These are phyloP conservation scores for Venturiaceae sp. DNA, from an alignment of 2,329 filamentous ascomycete genomes.

Conservation along the genomic window DNA sequence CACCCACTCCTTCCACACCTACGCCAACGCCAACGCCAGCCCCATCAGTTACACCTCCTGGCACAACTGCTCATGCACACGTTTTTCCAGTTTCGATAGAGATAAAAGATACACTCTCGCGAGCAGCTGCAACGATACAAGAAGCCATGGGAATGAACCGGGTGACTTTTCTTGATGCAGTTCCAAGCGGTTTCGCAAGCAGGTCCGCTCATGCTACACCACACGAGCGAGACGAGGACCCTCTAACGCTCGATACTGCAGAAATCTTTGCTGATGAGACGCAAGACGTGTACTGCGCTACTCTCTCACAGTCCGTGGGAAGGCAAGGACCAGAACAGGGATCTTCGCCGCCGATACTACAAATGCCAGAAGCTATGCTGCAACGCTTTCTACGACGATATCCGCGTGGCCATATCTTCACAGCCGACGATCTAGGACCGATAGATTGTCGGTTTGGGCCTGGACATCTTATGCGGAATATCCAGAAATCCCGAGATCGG, in stretches of 20 bases:
- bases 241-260: not conserved
- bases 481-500: not conserved
- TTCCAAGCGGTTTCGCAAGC: conserved; percentile 2
- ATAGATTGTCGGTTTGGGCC: conserved; percentile 3
- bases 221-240: not conserved
- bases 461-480: not conserved
- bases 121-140: conserved; percentile 1
- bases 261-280: not conserved
- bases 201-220: not conserved
- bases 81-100: not conserved
- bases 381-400: conserved; percentile 8
- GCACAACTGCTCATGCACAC: not conserved
- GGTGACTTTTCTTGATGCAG: conserved; percentile 4
- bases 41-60: not conserved
- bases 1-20: too few species aligned
- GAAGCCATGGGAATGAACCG: conserved; percentile 3
- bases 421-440: conserved; percentile 5
- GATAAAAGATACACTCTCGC: not conserved
- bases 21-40: not conserved
- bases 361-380: conserved; percentile 7
- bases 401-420: conserved; percentile 9
- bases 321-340: not conserved
- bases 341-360: not conserved
- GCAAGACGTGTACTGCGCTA: not conserved
- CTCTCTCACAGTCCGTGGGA: not conserved